Evolutionary conservation across 1,284 basidiomycete genomes (phyloP).

Genomic region (Austropuccinia psidii): DNA sequence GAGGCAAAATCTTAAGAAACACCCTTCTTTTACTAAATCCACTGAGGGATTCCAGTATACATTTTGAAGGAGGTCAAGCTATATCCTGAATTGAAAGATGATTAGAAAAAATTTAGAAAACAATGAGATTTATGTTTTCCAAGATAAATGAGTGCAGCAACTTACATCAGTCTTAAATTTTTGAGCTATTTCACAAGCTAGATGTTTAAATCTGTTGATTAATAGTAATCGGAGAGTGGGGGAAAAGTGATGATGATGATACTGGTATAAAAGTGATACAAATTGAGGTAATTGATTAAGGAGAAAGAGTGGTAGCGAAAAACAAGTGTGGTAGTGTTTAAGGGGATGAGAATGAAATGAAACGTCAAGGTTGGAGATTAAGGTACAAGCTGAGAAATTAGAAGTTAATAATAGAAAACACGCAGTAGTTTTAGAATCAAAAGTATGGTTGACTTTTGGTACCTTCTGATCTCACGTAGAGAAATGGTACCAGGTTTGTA

Average conservation of each 20-base stretch:
- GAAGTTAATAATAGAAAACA: constrained; percentile 4
- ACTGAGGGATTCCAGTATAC: no score
- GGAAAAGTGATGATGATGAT: not conserved
- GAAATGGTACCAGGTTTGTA: constrained; percentile 49
- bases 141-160: no score
- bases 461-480: constrained; percentile 44
- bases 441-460: constrained; percentile 51
- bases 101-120: no score
- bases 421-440: constrained; percentile 52
- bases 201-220: constrained; percentile 41
- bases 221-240: not conserved
- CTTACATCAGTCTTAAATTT: constrained; percentile 57
- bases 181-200: constrained; percentile 45
- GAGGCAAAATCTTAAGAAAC: no score
- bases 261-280: constrained; percentile 22
- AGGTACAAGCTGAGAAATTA: not conserved
- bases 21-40: no score
- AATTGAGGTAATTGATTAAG: constrained; percentile 37
- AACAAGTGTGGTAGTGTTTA: no score
- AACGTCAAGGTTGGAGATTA: no score
- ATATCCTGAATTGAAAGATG: no score
- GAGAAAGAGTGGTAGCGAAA: no score
- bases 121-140: no score
- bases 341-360: no score
- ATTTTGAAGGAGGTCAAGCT: no score